phyloP scores from a whole-genome alignment of 257 asterid genomes.

The Plantago ovata region DNA sequence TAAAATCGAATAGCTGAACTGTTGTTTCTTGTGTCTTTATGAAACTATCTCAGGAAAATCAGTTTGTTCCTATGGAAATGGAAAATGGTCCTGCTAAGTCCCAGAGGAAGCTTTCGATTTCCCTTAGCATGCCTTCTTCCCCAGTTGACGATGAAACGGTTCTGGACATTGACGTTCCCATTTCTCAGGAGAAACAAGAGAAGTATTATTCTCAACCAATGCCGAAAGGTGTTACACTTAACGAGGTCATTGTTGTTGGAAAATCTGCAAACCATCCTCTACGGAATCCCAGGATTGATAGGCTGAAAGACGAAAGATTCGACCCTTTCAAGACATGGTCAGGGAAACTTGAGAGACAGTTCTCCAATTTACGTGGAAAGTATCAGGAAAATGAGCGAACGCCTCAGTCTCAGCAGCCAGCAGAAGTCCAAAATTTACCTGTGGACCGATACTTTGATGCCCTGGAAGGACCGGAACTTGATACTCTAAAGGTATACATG shows the following conservation, averaged over 20 bases:
- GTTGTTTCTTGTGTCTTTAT: not conserved
- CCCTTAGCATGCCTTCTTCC: conserved; percentile 59
- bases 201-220: conserved; percentile 55
- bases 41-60: conserved; percentile 35
- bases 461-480: conserved; percentile 72
- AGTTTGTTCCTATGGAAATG: conserved; percentile 16
- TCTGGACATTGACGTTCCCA: conserved; percentile 9
- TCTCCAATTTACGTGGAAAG: conserved; percentile 43
- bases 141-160: conserved; percentile 23
- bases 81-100: conserved; percentile 16
- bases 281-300: conserved; percentile 34
- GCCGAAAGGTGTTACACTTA: conserved; percentile 28
- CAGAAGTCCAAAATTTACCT: conserved; percentile 36
- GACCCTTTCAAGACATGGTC: conserved; percentile 78
- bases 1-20: too few relatives aligned
- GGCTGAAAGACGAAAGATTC: conserved; percentile 40
- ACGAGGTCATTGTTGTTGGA: conserved; percentile 16
- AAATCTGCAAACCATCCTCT: conserved; percentile 21
- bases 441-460: conserved; percentile 71
- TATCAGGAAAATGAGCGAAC: conserved; percentile 26
- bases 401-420: conserved; percentile 18
- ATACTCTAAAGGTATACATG: conserved; percentile 47
- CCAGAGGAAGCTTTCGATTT: conserved; percentile 28
- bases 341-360: conserved; percentile 55
- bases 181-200: conserved; percentile 15